Percentiles rank a stretch among this genome's conserved stretches.
These are phyloP conservation scores for Suillus spraguei DNA, from an alignment of 768 basidiomycete genomes.

Conservation along the genomic window DNA sequence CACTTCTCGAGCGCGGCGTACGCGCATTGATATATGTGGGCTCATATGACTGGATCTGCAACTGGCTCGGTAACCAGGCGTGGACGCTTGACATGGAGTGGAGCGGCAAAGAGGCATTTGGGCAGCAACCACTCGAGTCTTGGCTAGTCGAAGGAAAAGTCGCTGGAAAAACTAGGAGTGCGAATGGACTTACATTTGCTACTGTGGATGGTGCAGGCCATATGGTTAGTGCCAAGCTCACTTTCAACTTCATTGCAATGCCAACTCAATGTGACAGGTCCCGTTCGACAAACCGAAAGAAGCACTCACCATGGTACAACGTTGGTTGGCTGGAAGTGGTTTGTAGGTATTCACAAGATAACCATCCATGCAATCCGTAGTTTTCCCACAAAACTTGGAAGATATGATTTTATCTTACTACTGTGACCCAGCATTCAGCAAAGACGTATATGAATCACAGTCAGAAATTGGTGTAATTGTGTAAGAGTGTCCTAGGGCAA, in stretches of 20 bases:
- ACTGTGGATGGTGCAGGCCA: constrained; percentile 74
- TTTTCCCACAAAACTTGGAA: neutral
- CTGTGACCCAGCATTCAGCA: neutral
- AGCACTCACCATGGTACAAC: constrained; percentile 49
- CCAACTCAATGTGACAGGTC: constrained; percentile 37
- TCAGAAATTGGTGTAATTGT: neutral
- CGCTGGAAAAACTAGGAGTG: constrained; percentile 58
- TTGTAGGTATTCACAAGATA: constrained; percentile 21
- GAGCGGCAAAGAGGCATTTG: constrained; percentile 61
- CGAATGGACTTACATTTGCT: constrained; percentile 65
- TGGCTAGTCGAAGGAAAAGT: constrained; percentile 56
- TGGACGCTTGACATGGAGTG: constrained; percentile 79
- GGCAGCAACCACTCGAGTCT: constrained; percentile 47
- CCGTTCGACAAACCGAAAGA: constrained; percentile 67
- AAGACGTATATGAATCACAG: neutral
- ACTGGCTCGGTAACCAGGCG: constrained; percentile 74
- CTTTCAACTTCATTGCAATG: neutral
- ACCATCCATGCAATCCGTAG: too few species aligned
- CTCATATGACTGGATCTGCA: constrained; percentile 80
- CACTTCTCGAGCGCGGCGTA: constrained; percentile 74
- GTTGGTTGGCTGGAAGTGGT: constrained; percentile 44
- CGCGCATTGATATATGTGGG: constrained; percentile 75
- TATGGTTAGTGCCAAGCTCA: constrained; percentile 49
- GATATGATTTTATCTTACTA: too few species aligned
- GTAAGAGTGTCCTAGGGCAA: neutral